Evolutionary conservation across 805 yeast species (phyloP).

Genomic region (Yarrowia hollandica): DNA sequence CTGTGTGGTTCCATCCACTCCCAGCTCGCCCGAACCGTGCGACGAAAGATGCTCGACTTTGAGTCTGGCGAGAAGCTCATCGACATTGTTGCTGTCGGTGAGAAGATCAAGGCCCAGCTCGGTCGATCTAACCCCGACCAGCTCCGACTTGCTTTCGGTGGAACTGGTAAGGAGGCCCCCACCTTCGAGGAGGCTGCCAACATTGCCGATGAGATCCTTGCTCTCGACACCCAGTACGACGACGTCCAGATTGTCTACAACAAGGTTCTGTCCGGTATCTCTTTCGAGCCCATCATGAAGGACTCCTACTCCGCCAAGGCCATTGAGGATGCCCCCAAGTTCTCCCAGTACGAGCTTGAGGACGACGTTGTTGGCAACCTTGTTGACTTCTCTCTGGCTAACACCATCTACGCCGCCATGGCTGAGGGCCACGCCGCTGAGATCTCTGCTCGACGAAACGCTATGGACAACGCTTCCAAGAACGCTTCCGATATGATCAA

Average conservation of each 20-base stretch:
- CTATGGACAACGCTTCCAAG: conserved; percentile 99
- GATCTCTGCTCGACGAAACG: conserved; percentile 97
- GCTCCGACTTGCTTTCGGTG: conserved; percentile 75
- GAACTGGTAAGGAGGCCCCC: conserved; percentile 97
- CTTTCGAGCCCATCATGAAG: conserved; percentile 79
- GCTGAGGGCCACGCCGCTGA: conserved; percentile 99
- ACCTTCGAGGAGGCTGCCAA: conserved; percentile 86
- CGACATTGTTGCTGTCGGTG: conserved; percentile 88
- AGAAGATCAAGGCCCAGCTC: conserved; percentile 87
- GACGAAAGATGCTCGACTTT: conserved; percentile 62
- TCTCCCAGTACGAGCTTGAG: conserved; percentile 76
- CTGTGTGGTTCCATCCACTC: conserved; percentile 98
- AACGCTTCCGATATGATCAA: conserved; percentile 99
- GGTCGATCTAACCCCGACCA: conserved; percentile 73
- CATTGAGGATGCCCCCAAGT: conserved; percentile 81
- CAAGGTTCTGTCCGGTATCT: conserved; percentile 80
- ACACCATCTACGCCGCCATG: conserved; percentile 84
- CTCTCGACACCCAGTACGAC: conserved; percentile 59
- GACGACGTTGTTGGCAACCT: conserved; percentile 54
- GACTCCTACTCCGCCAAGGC: conserved; percentile 67
- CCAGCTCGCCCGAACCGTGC: conserved; percentile 86
- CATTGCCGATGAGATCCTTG: conserved; percentile 78
- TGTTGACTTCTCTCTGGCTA: conserved; percentile 86
- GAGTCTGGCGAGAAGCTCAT: conserved; percentile 44
- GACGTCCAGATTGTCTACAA: conserved; percentile 82